These are phyloP conservation scores for Lasiosphaeris hirsuta DNA, from an alignment of 495 filamentous ascomycete genomes.

Conservation along the genomic window DNA sequence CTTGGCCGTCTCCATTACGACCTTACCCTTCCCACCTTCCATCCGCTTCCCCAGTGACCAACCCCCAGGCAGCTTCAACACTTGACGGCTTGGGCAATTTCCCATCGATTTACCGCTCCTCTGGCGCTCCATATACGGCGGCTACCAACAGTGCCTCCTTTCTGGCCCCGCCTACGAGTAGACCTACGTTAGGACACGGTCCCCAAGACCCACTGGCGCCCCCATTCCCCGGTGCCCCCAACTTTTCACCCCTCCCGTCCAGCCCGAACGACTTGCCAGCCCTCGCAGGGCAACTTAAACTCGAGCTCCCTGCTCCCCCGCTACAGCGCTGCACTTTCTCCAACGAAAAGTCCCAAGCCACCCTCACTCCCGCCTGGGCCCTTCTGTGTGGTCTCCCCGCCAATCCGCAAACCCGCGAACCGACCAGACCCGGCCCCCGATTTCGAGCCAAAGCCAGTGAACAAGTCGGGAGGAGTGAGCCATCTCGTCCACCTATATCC, in stretches of 20 bases:
- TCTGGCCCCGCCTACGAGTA: neutral
- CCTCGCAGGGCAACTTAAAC: constrained; percentile 18
- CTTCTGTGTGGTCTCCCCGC: no score
- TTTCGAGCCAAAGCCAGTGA: no score
- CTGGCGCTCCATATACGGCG: neutral
- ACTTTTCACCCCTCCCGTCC: constrained; percentile 7
- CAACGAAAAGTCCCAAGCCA: neutral
- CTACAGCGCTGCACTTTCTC: constrained; percentile 11
- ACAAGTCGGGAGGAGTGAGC: no score
- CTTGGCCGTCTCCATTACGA: no score
- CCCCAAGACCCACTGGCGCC: neutral
- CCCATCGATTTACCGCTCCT: constrained; percentile 14
- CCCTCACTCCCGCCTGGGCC: no score
- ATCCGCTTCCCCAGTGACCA: neutral
- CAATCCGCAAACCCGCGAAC: no score
- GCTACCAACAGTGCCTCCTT: no score
- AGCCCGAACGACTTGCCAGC: no score
- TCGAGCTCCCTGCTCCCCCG: constrained; percentile 17
- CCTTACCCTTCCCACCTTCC: no score
- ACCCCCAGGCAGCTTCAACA: neutral
- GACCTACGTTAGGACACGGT: neutral
- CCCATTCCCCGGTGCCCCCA: constrained; percentile 8
- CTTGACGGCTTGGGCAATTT: no score
- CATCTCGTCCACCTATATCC: no score
- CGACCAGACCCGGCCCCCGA: no score